Evolutionary conservation across 768 basidiomycete genomes (phyloP), one percentile per base, ranked within the genome.

Genomic region (Serendipita sp.): DNA sequence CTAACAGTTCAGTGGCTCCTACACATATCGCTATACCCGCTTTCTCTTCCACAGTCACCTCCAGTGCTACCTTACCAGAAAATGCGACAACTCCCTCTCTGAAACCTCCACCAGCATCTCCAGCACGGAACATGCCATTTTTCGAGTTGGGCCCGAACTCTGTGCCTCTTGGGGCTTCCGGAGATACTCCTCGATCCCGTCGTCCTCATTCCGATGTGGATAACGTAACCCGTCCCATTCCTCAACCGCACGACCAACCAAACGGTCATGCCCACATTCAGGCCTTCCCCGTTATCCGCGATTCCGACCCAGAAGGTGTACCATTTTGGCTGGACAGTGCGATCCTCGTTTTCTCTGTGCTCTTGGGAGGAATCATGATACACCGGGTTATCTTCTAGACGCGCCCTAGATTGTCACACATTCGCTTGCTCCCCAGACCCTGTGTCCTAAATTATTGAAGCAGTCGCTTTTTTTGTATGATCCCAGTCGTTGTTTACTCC

Each of bases 321-420:
- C 56, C 56, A 8, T 4, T 32, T n/a, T 60, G 56, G 56, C 56
- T 60, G 28, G 56, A 60, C 30, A 60, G 56, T 60, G 56, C 56
- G 13, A 60, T 60, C 30, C 34, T 28, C 28, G 35, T 60, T 30
- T 35, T 60, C 16, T 30, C 56, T 8, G 56, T 36, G 56, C 34
- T 60, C 4, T 10, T 38, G 10, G 56, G 56, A 34, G 56, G 56
- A 28, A 60, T 60, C 56, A n/a, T 60, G 28, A 60, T 60, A 23
- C 56, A 60, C 36, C 18, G 56, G n/a, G 56, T 60, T n/a, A 60
- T 60, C 4, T 60, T 60, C 36, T 60, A 60, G 56, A 60, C 30
- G 28, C 18, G 16, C 35, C 2, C 35, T 60, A 18, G 48, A 18
- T n/a, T n/a, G 48, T n/a, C 41, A 41, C 41, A 41, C 41, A 41